phyloP scores from a whole-genome alignment of 352 stramenopile species.

The Blastocystis sp. region DNA sequence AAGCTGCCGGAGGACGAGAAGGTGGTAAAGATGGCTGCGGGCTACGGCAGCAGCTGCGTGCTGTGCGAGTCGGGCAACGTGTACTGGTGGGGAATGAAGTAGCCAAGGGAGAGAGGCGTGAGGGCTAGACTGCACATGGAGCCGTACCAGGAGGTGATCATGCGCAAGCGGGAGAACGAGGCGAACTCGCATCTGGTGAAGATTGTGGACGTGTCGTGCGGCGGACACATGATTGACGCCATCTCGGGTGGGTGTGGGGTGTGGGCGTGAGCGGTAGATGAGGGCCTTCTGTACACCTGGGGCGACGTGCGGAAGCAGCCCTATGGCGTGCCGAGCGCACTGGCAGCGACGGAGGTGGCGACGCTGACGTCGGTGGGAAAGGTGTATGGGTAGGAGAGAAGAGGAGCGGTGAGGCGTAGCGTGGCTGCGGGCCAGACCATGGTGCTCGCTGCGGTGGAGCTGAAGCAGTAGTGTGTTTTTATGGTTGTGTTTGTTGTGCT shows the following conservation, averaged over 20 bases:
- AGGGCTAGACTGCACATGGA: neutral
- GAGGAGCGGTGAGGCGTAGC: neutral
- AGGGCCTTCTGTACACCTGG: conserved; percentile 33
- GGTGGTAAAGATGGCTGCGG: neutral
- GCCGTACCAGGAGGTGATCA: conserved; percentile 57
- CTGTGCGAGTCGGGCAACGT: conserved; percentile 52
- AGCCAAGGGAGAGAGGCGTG: too few relatives aligned
- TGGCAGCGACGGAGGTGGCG: conserved; percentile 11
- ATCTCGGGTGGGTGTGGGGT: conserved; percentile 5
- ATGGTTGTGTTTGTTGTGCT: too few relatives aligned
- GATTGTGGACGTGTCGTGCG: neutral
- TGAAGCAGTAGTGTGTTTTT: neutral
- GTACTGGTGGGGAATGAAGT: conserved; percentile 66
- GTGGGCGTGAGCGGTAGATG: neutral
- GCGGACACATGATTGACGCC: conserved; percentile 33
- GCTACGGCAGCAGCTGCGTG: neutral
- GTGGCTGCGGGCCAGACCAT: conserved; percentile 35
- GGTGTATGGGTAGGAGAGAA: conserved; percentile 38
- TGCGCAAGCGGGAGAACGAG: neutral
- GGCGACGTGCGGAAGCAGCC: conserved; percentile 23
- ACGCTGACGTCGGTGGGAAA: neutral
- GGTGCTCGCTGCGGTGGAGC: conserved; percentile 42
- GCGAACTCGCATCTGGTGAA: conserved; percentile 27
- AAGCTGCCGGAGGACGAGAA: conserved; percentile 23
- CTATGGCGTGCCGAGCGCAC: neutral